Base-by-base conservation (phyloP, 306 rosid genomes). In the Sindora glabra region DNA sequence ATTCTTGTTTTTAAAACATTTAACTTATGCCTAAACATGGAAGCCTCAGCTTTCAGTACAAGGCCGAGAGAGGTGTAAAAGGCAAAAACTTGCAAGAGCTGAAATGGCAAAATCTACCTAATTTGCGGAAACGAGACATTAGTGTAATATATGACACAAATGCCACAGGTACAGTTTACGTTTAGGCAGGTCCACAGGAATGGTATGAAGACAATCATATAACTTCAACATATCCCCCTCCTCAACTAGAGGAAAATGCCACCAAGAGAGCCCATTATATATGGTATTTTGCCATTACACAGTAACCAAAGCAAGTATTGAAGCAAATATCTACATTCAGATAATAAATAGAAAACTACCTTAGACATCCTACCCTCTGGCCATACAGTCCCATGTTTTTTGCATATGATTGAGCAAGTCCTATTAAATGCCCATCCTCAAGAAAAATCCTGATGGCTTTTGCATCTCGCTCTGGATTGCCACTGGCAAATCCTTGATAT, bases 401-500 rank as follows among this genome's bases (percentile, higher is more conserved):
- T 42, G 99, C 99, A 70, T 81, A 92, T 63, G 99, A 92, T 59
- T 92, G 99, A 12, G 96, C 83, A 74, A 88, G 72, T 70, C 96
- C 96, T 60, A 89, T 51, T 33, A 58, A 75, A 74, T 92, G 99
- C 56, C 95, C 96, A 74, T 92, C 99, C 70, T 89, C 84, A 1
- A 92, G 96, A 64, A 92, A 92, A 64, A 92, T 83, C 74, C 79
- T 76, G 72, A 89, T 86, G 51, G 96, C 81, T 69, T 83, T 86
- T 37, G 89, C 99, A 68, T 92, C 95, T 63, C 64, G 71, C 75
- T 89, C 90, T 30, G 95, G 96, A 78, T 77, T 68, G 32, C 99
- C 99, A 59, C 96, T 92, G n/a, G 99, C 99, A 82, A 92, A 92
- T 70, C 98, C 98, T 92, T 92, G 98, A 72, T 86, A 92, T 60